Evolutionary conservation across 2,329 filamentous ascomycete genomes (phyloP).

Genomic region (Herpomyces periplanetae): DNA sequence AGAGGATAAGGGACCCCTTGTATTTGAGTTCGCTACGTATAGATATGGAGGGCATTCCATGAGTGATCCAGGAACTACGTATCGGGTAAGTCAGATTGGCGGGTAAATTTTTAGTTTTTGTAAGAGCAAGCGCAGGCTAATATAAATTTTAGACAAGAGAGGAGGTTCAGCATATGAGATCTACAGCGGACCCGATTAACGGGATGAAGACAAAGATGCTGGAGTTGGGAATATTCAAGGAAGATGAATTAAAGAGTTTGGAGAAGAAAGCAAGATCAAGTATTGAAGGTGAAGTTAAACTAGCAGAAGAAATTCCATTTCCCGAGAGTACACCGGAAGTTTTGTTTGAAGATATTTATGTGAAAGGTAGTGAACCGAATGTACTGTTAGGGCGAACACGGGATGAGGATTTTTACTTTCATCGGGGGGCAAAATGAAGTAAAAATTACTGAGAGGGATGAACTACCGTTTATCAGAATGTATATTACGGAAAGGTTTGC

Average conservation of each 20-base stretch:
- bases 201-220: slow-evolving; percentile 92
- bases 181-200: slow-evolving; percentile 88
- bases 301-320: slow-evolving; percentile 47
- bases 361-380: slow-evolving; percentile 43
- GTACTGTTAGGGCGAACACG: slow-evolving; percentile 55
- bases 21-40: slow-evolving; percentile 97
- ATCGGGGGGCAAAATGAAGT: too few relatives aligned
- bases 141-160: slow-evolving; percentile 36
- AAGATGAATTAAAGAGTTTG: slow-evolving; percentile 80
- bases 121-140: too few relatives aligned
- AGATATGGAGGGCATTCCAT: slow-evolving; percentile 97
- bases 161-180: slow-evolving; percentile 98
- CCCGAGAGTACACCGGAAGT: slow-evolving; percentile 46
- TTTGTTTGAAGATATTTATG: slow-evolving; percentile 87
- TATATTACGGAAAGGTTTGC: too few relatives aligned
- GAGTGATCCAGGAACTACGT: slow-evolving; percentile 96
- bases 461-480: too few relatives aligned
- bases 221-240: slow-evolving; percentile 60
- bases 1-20: slow-evolving; percentile 55
- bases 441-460: too few relatives aligned
- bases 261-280: slow-evolving; percentile 64
- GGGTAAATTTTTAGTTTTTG: background rate
- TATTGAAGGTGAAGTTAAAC: slow-evolving; percentile 61
- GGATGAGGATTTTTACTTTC: slow-evolving; percentile 67
- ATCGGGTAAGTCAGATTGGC: slow-evolving; percentile 16